Base-by-base conservation (phyloP, 2,329 filamentous ascomycete genomes). In the Colletotrichum lini region DNA sequence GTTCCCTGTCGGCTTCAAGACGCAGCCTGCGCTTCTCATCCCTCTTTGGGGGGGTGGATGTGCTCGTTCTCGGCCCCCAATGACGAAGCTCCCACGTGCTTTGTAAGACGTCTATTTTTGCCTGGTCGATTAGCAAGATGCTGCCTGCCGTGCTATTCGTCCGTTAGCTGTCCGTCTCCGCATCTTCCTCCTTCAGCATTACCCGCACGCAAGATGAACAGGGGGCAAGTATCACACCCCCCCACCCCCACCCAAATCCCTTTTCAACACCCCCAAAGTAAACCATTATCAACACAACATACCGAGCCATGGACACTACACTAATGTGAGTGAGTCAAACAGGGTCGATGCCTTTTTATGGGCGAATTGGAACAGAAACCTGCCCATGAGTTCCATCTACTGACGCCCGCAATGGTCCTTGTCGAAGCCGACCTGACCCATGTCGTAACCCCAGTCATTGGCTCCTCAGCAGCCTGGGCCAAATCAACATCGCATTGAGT, bases 91-190 rank as follows among this genome's bases (percentile, higher is more conserved):
- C n/a, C 67, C 67, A 70, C 63, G 63, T 67, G 67, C 67, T 70
- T 70, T 70, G 67, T 70, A 67, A 70, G 63, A 67, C 49, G 67
- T 70, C 67, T 70, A 67, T 70, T 67, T 70, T 67, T 67, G 63
- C 38, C 21, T 42, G 63, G 16, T 54, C 23, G 57, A 67, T 70
- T 70, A 70, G 54, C 67, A 70, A 70, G 63, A 67, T 50, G 56
- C 35, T 56, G 50, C 30, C 23, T 44, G 50, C 23, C 23, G 23
- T 49, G 15, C 30, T 21, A 67, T 67, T 70, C 49, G 63, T 50
- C 63, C 50, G 16, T 60, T 35, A 42, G 42, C 54, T 5, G 18
- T 56, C 44, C 53, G 21, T 53, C 53, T 50, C 47, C 50, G 16
- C 65, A 59, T 44, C 18, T 64, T 40, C 26, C 30, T 42, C 52